Base-by-base conservation (phyloP, 768 basidiomycete genomes). In the Tylopilus intermedius region DNA sequence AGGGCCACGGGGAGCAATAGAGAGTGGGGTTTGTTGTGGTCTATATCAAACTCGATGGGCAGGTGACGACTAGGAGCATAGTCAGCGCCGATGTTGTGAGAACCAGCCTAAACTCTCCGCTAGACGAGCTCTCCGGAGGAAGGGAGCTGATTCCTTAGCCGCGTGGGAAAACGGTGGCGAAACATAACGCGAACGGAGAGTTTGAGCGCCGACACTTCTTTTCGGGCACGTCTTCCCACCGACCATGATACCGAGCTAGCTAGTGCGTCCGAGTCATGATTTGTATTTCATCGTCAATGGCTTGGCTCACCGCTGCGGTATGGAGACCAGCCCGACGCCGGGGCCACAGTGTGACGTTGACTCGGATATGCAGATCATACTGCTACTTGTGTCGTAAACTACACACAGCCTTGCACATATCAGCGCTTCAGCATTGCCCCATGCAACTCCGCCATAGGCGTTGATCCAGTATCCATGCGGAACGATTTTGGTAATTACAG, bases 331-430 rank as follows among this genome's bases (percentile, higher is more conserved):
- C 30, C n/a, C n/a, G 38, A 18, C n/a, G 7, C 38, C n/a, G n/a
- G n/a, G n/a, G n/a, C 15, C n/a, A 37, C 30, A 30, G 30, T 1
- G 30, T 15, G 15, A n/a, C 14, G 7, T 18, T 15, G 4, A 14
- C 26, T 13, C 5, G 18, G 18, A 18, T 18, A 18, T 56, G 53
- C n/a, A 43, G 37, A 57, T 56, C 55, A 27, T 29, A 10, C 21
- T 22, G 4, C 9, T 9, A 21, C 9, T 40, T 4, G 39, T 22
- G 11, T 18, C 26, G 21, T 44, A 13, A 11, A 13, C 27, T 10
- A 6, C 30, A 30, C 44, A 58, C 57, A 47, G 51, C 57, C 18
- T 48, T 10, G 30, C 15, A 37, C 37, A 15, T 8, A 8, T n/a
- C 37, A 9, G 18, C 18, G 18, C 18, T 18, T 18, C 18, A 18